Conservation (phyloP, 2,329 filamentous ascomycete genomes). For the Penicillium corylophilum region DNA sequence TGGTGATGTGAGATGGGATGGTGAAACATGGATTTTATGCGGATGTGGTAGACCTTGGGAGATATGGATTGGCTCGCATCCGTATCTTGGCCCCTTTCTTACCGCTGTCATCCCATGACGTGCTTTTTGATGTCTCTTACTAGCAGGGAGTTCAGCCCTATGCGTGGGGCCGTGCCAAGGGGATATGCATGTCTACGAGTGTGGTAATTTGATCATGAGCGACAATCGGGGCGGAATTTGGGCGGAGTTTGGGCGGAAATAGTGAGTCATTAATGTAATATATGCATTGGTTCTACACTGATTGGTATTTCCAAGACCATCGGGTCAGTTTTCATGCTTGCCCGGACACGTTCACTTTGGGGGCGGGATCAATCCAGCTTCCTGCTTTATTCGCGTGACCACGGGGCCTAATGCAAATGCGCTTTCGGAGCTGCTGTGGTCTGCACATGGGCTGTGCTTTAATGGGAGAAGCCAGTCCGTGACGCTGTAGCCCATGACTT, state of each 20-base stretch:
- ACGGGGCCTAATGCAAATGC: constrained; percentile 67
- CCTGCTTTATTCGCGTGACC: constrained; percentile 56
- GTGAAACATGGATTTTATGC: too few species aligned
- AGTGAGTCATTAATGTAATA: neutral
- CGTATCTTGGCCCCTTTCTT: neutral
- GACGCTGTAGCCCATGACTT: constrained; percentile 71
- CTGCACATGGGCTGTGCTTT: constrained; percentile 69
- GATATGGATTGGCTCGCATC: neutral
- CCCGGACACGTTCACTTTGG: neutral
- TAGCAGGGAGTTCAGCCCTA: neutral
- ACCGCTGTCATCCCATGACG: neutral
- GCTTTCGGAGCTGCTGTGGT: constrained; percentile 64
- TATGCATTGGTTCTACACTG: neutral
- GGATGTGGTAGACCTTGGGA: neutral
- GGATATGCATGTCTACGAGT: neutral
- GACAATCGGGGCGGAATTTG: too few species aligned
- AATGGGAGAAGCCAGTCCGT: constrained; percentile 82
- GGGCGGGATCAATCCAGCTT: constrained; percentile 38
- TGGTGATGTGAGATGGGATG: neutral
- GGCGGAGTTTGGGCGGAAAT: neutral
- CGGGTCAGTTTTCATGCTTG: neutral
- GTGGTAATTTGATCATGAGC: too few species aligned
- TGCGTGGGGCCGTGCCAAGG: neutral
- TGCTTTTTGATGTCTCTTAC: neutral
- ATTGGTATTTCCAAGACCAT: constrained; percentile 2